Evolutionary conservation across 306 rosid species (phyloP).

Genomic region (Dicorynia guianensis): DNA sequence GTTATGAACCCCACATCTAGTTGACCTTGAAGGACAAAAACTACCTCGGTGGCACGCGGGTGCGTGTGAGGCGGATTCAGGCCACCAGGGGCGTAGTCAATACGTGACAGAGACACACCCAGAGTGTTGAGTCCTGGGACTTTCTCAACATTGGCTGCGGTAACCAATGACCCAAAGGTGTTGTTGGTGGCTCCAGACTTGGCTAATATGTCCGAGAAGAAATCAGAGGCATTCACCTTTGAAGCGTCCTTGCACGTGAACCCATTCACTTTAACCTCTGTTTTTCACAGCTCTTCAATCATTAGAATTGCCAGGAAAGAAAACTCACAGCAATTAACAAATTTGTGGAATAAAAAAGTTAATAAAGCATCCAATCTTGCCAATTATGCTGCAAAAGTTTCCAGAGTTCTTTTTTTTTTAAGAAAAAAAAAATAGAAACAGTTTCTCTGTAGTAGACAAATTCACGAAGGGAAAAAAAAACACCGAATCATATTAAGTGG

Average conservation of each 20-base stretch:
- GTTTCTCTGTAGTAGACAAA: neutral
- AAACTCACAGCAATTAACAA: neutral
- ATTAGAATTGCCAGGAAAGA: conserved; percentile 2
- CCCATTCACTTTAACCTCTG: conserved; percentile 78
- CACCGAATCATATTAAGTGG: neutral
- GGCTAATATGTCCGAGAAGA: conserved; percentile 64
- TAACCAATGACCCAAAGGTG: conserved; percentile 72
- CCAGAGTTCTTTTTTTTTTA: neutral
- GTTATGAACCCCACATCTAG: conserved; percentile 88
- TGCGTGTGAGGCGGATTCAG: conserved; percentile 95
- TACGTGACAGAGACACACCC: conserved; percentile 75
- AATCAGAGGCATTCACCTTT: conserved; percentile 64
- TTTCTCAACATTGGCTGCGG: conserved; percentile 71
- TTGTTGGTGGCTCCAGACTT: conserved; percentile 77
- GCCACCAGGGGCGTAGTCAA: conserved; percentile 91
- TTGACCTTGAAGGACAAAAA: conserved; percentile 72
- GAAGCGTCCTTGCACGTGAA: conserved; percentile 68
- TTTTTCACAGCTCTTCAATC: conserved; percentile 28
- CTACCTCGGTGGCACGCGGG: conserved; percentile 91
- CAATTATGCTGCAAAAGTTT: conserved; percentile 6
- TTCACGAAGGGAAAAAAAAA: neutral
- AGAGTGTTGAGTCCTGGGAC: conserved; percentile 92
- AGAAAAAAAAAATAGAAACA: neutral
- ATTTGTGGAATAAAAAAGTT: neutral
- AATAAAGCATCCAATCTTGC: neutral